Conservation (phyloP, 2,329 filamentous ascomycete species). For the Ascochyta viciae-villosae region DNA sequence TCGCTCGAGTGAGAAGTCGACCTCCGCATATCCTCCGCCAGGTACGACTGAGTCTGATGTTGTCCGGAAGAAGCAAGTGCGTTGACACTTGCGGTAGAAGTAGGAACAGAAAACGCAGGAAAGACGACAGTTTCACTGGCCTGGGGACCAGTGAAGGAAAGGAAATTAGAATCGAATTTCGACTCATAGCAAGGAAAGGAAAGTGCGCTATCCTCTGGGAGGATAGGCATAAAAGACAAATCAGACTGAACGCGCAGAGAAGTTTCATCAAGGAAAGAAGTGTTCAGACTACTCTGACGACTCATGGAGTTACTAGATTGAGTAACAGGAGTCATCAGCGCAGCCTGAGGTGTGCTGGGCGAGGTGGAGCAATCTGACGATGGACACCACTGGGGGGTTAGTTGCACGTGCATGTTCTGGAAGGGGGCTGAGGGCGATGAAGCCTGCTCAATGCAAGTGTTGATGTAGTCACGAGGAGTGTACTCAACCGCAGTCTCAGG, state of each 20-base stretch:
- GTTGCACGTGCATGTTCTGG: conserved; percentile 35
- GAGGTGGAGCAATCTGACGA: conserved; percentile 44
- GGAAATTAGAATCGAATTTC: conserved; percentile 43
- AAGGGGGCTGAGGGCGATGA: conserved; percentile 31
- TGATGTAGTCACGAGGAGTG: conserved; percentile 47
- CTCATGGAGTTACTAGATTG: conserved; percentile 52
- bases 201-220: conserved; percentile 45
- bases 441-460: conserved; percentile 37
- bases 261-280: conserved; percentile 48
- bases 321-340: conserved; percentile 49
- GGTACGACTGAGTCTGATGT: conserved; percentile 35
- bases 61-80: conserved; percentile 42
- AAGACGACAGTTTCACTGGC: conserved; percentile 48
- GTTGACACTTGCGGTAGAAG: conserved; percentile 38
- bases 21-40: conserved; percentile 59
- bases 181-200: conserved; percentile 46
- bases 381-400: conserved; percentile 45
- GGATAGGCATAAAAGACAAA: conserved; percentile 46
- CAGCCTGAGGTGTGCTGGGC: conserved; percentile 47
- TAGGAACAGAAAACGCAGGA: conserved; percentile 36
- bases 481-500: conserved; percentile 45
- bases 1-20: conserved; percentile 53
- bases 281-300: conserved; percentile 54
- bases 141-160: conserved; percentile 41
- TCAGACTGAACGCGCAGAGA: conserved; percentile 52